These are phyloP conservation scores for Penicillium angulare DNA, from an alignment of 495 filamentous ascomycete genomes.

Conservation along the genomic window DNA sequence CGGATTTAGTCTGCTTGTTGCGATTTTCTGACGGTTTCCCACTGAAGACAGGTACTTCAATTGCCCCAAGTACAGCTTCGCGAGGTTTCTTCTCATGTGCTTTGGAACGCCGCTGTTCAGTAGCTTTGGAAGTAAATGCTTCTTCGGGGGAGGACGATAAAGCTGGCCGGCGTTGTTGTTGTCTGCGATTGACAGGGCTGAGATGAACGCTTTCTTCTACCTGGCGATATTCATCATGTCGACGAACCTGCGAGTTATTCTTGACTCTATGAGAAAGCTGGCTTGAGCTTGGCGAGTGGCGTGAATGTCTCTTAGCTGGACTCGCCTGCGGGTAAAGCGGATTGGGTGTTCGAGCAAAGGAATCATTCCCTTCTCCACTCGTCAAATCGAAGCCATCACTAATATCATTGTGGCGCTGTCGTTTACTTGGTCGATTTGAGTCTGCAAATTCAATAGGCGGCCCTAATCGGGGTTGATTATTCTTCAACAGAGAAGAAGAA, in stretches of 20 bases:
- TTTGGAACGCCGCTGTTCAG: slow-evolving; percentile 26
- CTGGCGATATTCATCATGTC: slow-evolving; percentile 18
- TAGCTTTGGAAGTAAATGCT: slow-evolving; percentile 26
- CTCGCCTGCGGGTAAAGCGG: too few relatives aligned
- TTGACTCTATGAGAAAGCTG: slow-evolving; percentile 14
- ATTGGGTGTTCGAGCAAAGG: too few relatives aligned
- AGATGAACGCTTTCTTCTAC: slow-evolving; percentile 19
- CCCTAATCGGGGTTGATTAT: slow-evolving; percentile 3
- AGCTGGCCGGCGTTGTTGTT: slow-evolving; percentile 4
- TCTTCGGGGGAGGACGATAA: slow-evolving; percentile 17
- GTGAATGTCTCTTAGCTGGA: slow-evolving; percentile 5
- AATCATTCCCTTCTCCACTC: slow-evolving; percentile 10
- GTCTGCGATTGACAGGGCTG: background rate
- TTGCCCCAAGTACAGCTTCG: slow-evolving; percentile 6
- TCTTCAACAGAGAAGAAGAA: background rate
- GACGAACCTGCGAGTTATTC: background rate
- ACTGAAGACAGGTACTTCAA: slow-evolving; percentile 13
- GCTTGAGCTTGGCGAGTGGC: slow-evolving; percentile 22
- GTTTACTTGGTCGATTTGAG: slow-evolving; percentile 29
- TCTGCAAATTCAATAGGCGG: slow-evolving; percentile 15
- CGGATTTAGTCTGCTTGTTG: background rate
- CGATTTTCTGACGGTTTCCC: background rate
- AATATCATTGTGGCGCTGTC: slow-evolving; percentile 24
- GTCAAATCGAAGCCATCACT: slow-evolving; percentile 8
- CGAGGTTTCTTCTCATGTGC: background rate